Base-by-base conservation (phyloP, 2,329 filamentous ascomycete genomes). In the Verticillium tricorpus region DNA sequence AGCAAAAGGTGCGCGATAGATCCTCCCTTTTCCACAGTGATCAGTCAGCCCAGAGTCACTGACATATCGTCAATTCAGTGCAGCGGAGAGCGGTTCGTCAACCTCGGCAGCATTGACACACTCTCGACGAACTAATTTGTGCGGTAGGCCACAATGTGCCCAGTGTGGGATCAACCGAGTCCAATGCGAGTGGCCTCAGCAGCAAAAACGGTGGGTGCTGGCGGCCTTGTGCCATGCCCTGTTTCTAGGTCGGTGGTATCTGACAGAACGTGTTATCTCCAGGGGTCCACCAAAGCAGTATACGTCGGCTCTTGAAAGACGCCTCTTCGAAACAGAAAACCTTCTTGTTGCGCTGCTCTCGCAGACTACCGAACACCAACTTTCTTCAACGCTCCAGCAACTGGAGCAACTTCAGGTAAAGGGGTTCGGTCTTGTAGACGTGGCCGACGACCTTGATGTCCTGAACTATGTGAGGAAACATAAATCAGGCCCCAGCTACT, bases 251-350 rank as follows among this genome's bases (percentile, higher is more conserved):
- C 5, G 28, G 28, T 28, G 28, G 28, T 28, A 28, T 28, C 28
- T 5, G 17, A 19, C 37, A 28, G 8, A 25, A 14, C 11, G 15
- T 11, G 14, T 35, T 12, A 1, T 4, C 17, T 28, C 4, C 6
- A 65, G 63, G 3, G 63, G 63, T 3, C 64, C 64, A 5, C 62
- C 62, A 2, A 65, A 65, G 25, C 50, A 64, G 5, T 64, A 62
- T 22, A 61, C 60, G 5, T 19, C 32, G 5, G 60, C 58, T 5
- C 63, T 64, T 52, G 64, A 64, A 28, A 62, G 32, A 14, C 62
- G 64, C 9, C 37, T 65, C 8, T 40, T 61, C 3, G 39, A 62
- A 5, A 64, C 64, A 5, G 60, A 65, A 37, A 59, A 58, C 1
- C 25, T 58, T 8, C 60, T 65, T 5, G 15, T 39, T 12, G 62